phyloP scores from a whole-genome alignment of 129 eudicot genomes.

The Chrysanthemum lavandulifolium region DNA sequence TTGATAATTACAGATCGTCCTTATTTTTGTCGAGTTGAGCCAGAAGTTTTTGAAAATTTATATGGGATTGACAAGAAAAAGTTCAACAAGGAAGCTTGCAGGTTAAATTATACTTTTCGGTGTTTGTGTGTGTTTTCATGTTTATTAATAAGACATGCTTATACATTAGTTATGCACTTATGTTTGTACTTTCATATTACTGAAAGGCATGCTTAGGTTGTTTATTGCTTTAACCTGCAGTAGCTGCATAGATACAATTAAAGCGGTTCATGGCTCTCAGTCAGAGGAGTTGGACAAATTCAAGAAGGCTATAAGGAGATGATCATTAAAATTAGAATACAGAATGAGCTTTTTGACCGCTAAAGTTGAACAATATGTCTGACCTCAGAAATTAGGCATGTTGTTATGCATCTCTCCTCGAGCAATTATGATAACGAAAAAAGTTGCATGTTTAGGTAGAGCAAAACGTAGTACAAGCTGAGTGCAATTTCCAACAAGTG shows the following conservation, averaged over 20 bases:
- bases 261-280: slow-evolving; percentile 63
- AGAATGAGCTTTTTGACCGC: no score
- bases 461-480: no score
- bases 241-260: slow-evolving; percentile 78
- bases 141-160: not conserved
- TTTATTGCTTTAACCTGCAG: slow-evolving; percentile 37
- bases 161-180: not conserved
- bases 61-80: slow-evolving; percentile 76
- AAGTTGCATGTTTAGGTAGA: no score
- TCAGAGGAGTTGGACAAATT: slow-evolving; percentile 74
- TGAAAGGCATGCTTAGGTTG: not conserved
- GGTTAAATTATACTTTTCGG: slow-evolving; percentile 36
- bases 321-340: no score
- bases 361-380: no score
- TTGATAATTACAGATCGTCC: slow-evolving; percentile 62
- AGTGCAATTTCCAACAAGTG: no score
- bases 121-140: not conserved
- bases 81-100: slow-evolving; percentile 95
- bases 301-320: slow-evolving; percentile 56
- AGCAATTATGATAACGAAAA: no score
- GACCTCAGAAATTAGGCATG: slow-evolving; percentile 36
- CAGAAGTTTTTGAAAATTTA: slow-evolving; percentile 58
- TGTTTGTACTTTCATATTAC: not conserved
- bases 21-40: slow-evolving; percentile 89
- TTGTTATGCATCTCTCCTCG: no score